Percentiles rank a stretch among this genome's conserved stretches.
phyloP scores from a whole-genome alignment of 208 protist species.

The Leishmania amazonensis region DNA sequence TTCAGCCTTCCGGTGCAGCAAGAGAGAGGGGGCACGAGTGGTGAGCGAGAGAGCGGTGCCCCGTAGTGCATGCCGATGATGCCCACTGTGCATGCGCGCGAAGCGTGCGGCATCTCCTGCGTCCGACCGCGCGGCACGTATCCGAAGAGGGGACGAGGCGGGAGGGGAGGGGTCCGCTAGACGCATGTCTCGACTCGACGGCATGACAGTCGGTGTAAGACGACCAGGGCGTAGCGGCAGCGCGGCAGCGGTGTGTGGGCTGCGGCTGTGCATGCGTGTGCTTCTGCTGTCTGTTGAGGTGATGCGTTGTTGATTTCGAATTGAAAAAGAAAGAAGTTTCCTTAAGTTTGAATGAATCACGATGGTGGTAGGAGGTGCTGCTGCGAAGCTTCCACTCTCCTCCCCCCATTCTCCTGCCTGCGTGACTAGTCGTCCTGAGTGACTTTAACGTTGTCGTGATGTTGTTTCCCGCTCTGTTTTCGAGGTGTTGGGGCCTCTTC shows the following conservation, averaged over 20 bases:
- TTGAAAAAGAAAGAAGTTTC: too few species aligned
- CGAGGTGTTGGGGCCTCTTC: too few species aligned
- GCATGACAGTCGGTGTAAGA: not conserved
- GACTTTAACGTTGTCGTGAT: too few species aligned
- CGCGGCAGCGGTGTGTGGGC: not conserved
- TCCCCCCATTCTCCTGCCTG: too few species aligned
- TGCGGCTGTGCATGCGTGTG: not conserved
- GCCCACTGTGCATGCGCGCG: not conserved
- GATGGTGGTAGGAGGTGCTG: rapidly evolving
- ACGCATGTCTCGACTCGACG: not conserved
- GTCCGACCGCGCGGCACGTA: not conserved
- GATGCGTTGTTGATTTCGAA: rapidly evolving
- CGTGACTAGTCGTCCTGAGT: too few species aligned
- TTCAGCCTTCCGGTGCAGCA: too few species aligned
- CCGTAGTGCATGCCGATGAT: not conserved
- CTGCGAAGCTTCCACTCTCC: too few species aligned
- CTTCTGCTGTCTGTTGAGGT: too few species aligned
- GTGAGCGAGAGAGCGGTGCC: not conserved
- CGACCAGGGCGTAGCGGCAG: not conserved
- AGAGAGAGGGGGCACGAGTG: too few species aligned
- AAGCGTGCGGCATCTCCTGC: not conserved
- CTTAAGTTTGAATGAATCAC: too few species aligned
- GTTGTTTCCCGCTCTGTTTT: too few species aligned
- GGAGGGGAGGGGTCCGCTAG: not conserved
- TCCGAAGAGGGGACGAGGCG: not conserved